These are phyloP conservation scores for Przewalskia tangutica DNA, from an alignment of 257 asterid species.

Conservation along the genomic window DNA sequence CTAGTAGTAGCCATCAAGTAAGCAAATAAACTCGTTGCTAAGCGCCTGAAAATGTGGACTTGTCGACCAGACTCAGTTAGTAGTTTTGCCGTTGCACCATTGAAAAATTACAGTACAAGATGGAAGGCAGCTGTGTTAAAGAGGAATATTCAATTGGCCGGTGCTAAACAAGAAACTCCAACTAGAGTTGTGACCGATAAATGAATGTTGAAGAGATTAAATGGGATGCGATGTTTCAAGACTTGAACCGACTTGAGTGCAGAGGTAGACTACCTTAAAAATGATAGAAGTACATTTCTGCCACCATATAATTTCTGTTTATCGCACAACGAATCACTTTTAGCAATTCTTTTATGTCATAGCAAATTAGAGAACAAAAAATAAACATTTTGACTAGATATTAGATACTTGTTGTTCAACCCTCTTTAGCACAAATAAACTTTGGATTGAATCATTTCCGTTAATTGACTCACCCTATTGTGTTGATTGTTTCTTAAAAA, in stretches of 20 bases:
- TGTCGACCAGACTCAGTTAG: conserved; percentile 12
- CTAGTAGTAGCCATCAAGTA: conserved; percentile 35
- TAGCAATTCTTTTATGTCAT: no score
- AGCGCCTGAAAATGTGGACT: conserved; percentile 15
- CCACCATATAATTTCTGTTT: no score
- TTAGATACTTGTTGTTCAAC: no score
- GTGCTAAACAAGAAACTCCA: neutral
- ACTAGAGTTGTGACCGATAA: conserved; percentile 1
- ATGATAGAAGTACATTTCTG: no score
- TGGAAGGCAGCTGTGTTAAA: conserved; percentile 61
- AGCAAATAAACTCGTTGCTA: conserved; percentile 32
- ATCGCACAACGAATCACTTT: no score
- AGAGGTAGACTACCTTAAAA: no score
- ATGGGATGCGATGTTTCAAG: conserved; percentile 23
- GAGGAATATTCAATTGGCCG: conserved; percentile 28
- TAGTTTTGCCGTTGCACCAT: conserved; percentile 18
- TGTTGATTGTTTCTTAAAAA: no score
- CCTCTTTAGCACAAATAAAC: no score
- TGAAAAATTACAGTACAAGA: conserved; percentile 35
- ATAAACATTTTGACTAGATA: no score
- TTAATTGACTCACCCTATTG: no score
- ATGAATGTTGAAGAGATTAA: conserved; percentile 38
- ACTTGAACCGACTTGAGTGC: neutral
- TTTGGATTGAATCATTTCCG: no score
- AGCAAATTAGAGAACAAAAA: no score